Conservation (phyloP, 768 basidiomycete species). For the Xanthoconium purpureum region DNA sequence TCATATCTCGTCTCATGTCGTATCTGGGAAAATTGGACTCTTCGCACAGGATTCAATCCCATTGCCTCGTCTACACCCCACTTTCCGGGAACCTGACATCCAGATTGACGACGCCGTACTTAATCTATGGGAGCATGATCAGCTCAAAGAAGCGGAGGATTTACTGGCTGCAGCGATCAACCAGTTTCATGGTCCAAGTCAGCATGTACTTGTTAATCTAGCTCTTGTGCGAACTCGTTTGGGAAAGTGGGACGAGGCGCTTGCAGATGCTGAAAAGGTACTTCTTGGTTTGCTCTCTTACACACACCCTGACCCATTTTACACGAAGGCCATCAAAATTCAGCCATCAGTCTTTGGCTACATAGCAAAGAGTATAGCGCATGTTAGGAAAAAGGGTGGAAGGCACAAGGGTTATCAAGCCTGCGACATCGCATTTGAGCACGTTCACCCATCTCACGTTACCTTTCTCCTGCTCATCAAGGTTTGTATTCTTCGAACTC, state of each 20-base stretch:
- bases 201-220: not conserved
- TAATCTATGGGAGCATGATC: not conserved
- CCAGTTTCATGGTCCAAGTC: not conserved
- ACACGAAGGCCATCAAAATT: not conserved
- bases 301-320: not conserved
- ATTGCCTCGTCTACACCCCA: too few species aligned
- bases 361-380: not conserved
- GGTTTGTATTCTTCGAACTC: not conserved
- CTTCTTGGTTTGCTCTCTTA: not conserved
- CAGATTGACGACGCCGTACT: not conserved
- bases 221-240: conserved; percentile 2
- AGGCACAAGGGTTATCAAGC: not conserved
- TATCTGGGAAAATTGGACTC: not conserved
- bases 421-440: conserved; percentile 3
- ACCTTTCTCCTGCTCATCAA: not conserved
- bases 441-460: not conserved
- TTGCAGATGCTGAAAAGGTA: not conserved
- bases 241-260: not conserved
- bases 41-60: not conserved
- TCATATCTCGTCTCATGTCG: not conserved
- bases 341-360: not conserved
- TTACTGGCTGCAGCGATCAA: not conserved
- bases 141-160: not conserved
- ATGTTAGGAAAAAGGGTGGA: not conserved
- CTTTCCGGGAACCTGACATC: not conserved